Conservation (phyloP, 371 early-diverging fungal genomes). For the Lichtheimia ornata region DNA sequence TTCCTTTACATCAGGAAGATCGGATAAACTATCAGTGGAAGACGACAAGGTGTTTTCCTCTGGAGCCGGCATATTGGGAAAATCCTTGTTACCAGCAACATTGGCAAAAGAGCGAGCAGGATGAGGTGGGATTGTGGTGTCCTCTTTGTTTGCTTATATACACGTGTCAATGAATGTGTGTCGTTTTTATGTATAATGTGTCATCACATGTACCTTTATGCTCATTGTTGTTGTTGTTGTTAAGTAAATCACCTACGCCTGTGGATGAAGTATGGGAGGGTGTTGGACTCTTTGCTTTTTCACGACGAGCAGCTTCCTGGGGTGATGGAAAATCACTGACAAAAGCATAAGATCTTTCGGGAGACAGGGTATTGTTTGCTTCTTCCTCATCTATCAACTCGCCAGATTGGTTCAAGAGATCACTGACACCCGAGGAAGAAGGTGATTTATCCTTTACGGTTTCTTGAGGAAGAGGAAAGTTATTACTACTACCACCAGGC, state of each 20-base stretch:
- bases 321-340: conserved; percentile 39
- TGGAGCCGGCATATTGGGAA: conserved; percentile 26
- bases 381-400: not conserved
- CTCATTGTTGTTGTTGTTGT: conserved; percentile 9
- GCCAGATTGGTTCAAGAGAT: conserved; percentile 11
- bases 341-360: conserved; percentile 1
- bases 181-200: not conserved
- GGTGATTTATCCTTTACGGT: conserved; percentile 13
- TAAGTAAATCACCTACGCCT: conserved; percentile 34
- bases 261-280: conserved; percentile 15
- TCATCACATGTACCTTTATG: not conserved
- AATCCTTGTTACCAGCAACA: conserved; percentile 39
- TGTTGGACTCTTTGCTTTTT: conserved; percentile 1
- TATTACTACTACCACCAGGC: not conserved
- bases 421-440: conserved; percentile 33
- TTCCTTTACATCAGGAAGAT: conserved; percentile 45
- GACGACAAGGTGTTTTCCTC: not conserved
- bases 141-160: conserved; percentile 1
- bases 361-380: not conserved
- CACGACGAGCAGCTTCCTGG: conserved; percentile 16
- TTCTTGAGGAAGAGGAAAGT: conserved; percentile 37
- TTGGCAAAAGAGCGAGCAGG: conserved; percentile 44
- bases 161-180: too few relatives aligned
- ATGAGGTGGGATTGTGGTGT: conserved; percentile 34
- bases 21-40: conserved; percentile 22